Evolutionary conservation across 2,329 filamentous ascomycete species (phyloP).

Genomic region (Canariomyces notabilis): DNA sequence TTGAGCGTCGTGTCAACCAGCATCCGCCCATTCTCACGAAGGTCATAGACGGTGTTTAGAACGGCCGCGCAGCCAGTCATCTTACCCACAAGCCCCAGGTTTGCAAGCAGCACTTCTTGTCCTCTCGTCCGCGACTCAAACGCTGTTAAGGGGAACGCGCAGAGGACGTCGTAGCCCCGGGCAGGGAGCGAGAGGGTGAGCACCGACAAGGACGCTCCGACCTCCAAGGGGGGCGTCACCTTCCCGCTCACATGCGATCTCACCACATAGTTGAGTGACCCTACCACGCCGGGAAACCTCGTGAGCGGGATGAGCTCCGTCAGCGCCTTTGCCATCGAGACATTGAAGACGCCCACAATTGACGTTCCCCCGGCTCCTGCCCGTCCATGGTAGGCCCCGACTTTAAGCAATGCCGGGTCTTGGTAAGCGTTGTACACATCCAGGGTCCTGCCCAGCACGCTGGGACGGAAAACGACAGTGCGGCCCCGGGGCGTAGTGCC

Average conservation of each 20-base stretch:
- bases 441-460: constrained; percentile 65
- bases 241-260: constrained; percentile 64
- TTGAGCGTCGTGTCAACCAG: constrained; percentile 67
- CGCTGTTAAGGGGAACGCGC: constrained; percentile 60
- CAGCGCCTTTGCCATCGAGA: constrained; percentile 51
- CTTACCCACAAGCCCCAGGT: constrained; percentile 75
- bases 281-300: constrained; percentile 66
- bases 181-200: constrained; percentile 59
- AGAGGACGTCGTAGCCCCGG: constrained; percentile 75
- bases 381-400: constrained; percentile 70
- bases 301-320: constrained; percentile 66
- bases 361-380: constrained; percentile 64
- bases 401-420: constrained; percentile 66
- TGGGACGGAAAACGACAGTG: constrained; percentile 77
- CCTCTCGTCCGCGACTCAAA: constrained; percentile 45
- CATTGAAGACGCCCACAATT: constrained; percentile 82
- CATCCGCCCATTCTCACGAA: constrained; percentile 55
- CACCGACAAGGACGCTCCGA: constrained; percentile 42
- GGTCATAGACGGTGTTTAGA: constrained; percentile 53
- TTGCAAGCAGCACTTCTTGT: constrained; percentile 54
- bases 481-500: constrained; percentile 65
- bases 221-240: constrained; percentile 49
- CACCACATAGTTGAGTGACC: constrained; percentile 60
- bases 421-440: constrained; percentile 72
- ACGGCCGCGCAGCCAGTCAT: constrained; percentile 86